Conservation (phyloP, 345 rosid species). For the Toxicodendron radicans region DNA sequence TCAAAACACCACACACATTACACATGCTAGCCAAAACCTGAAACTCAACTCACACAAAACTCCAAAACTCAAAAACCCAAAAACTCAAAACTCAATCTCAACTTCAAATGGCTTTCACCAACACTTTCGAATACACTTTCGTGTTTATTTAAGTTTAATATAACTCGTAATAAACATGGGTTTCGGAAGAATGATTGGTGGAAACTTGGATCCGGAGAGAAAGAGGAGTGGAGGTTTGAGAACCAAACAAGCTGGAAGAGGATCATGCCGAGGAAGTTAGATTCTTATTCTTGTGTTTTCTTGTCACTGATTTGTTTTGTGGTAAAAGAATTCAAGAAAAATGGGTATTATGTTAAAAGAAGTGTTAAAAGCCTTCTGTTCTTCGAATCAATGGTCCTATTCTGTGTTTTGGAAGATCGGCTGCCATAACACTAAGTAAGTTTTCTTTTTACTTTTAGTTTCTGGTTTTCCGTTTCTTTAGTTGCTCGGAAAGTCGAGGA, state of each 20-base stretch:
- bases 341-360: slow-evolving; percentile 83
- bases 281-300: slow-evolving; percentile 26
- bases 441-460: background rate
- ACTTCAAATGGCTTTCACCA: background rate
- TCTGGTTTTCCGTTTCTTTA: slow-evolving; percentile 11
- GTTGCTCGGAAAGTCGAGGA: slow-evolving; percentile 18
- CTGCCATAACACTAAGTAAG: slow-evolving; percentile 84
- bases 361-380: slow-evolving; percentile 77
- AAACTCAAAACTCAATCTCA: background rate
- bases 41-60: slow-evolving; percentile 7
- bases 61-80: slow-evolving; percentile 12
- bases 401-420: slow-evolving; percentile 98
- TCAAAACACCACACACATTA: background rate
- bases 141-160: background rate
- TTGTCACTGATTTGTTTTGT: slow-evolving; percentile 13
- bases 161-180: slow-evolving; percentile 46
- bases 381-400: slow-evolving; percentile 73
- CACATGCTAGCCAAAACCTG: background rate
- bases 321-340: background rate
- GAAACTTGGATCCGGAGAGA: slow-evolving; percentile 91
- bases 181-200: slow-evolving; percentile 56
- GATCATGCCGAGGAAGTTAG: slow-evolving; percentile 99
- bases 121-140: background rate
- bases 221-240: slow-evolving; percentile 92
- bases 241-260: slow-evolving; percentile 95